Base-by-base conservation (phyloP, 352 stramenopile species). In the Globisporangium megalacanthum region DNA sequence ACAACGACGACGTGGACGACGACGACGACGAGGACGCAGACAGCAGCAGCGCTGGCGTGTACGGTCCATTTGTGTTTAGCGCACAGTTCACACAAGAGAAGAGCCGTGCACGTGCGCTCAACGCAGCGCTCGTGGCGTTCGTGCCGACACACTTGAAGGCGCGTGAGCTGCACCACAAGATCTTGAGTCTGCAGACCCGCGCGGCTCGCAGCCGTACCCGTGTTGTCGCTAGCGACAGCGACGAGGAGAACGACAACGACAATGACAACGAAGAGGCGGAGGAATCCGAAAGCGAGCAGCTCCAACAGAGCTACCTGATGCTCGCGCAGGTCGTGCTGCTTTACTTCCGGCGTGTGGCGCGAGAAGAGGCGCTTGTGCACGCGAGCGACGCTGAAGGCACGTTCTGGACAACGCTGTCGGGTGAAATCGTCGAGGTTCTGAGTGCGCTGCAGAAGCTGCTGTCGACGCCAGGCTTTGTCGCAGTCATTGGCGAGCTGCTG, bases 391-490 rank as follows among this genome's bases (percentile, higher is more conserved):
- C 69, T 2, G 62, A 52, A 49, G 73, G 72, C 4, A 46, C 44
- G 44, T 91, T 89, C 51, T 92, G 83, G 82, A 65, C 61, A 13
- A 56, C 64, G 39, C 52, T 95, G 1, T 64, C 70, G n/a, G 59
- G 64, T 22, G 65, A 77, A 11, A 79, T 81, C 11, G 86, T 93
- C 42, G 83, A 95, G 31, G 83, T 92, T 29, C 64, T 95, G 4
- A 67, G 75, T n/a, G 72, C 81, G 17, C 61, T 95, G 33, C 83
- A 95, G 67, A 78, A 92, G 58, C 68, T 95, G 54, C 62, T 96
- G 57, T 93, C 86, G 5, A 92, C 85, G 2, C 86, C 86, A 13
- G 79, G 83, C 39, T 96, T 96, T 42, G 75, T 96, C 4, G 85
- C 86, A 10, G 76, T 96, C 14, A 94, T 94, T 29, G 73, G 80